Evolutionary conservation across 768 basidiomycete species (phyloP).

Genomic region (Omphalotus guepiniiformis): DNA sequence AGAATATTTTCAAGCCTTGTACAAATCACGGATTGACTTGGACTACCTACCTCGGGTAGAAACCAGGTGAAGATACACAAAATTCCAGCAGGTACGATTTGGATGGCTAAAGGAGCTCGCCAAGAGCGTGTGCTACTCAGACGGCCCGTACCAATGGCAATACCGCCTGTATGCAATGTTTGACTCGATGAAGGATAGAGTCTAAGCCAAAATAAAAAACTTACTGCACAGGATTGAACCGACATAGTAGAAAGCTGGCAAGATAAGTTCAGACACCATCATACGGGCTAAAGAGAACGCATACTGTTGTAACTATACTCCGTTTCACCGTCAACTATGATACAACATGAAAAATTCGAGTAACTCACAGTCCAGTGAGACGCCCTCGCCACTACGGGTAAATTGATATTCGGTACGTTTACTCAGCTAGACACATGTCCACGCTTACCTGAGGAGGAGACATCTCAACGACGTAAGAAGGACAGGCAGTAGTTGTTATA

Average conservation of each 20-base stretch:
- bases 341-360: too few relatives aligned
- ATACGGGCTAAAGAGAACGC: background rate
- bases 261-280: too few relatives aligned
- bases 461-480: constrained; percentile 52
- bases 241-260: constrained; percentile 41
- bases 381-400: constrained; percentile 42
- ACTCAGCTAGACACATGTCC: background rate
- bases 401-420: background rate
- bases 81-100: constrained; percentile 40
- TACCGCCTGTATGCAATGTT: constrained; percentile 37
- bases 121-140: constrained; percentile 33
- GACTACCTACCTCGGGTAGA: constrained; percentile 22
- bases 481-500: constrained; percentile 38
- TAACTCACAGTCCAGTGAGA: constrained; percentile 46
- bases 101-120: constrained; percentile 50
- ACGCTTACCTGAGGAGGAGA: constrained; percentile 45
- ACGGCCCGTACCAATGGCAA: constrained; percentile 39
- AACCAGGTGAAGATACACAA: constrained; percentile 26
- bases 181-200: too few relatives aligned
- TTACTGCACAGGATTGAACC: constrained; percentile 40
- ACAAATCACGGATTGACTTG: background rate
- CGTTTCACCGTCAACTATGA: too few relatives aligned
- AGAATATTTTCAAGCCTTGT: too few relatives aligned
- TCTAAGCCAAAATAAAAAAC: too few relatives aligned
- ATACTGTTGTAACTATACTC: constrained; percentile 20